Evolutionary conservation across 768 basidiomycete species (phyloP), one percentile per base, ranked within the genome.

Genomic region (Rubroboletus satanas): DNA sequence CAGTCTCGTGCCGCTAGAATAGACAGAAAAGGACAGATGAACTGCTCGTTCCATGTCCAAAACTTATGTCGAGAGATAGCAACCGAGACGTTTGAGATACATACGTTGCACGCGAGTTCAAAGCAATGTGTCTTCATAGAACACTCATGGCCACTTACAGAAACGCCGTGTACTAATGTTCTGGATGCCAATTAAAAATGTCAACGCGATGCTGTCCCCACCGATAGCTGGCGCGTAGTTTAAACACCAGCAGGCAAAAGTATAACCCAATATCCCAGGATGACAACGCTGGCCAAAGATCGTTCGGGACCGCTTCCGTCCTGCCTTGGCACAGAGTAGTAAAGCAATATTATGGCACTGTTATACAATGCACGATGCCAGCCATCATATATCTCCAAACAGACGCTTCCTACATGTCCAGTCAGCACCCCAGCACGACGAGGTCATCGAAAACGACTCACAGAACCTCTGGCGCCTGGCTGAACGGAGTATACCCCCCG

Each of bases 401-500:
- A 88, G 60, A 26, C 86, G 79, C 68, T 81, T 85, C 62, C 88
- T 89, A 56, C 2, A 46, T 3, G 5, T 10, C 7, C 31, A 0
- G 42, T 66, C 45, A 67, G 54, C 26, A 39, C n/a, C 2, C 14
- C 33, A 7, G 6, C 36, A 7, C 26, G 23, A 52, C 35, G 15
- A 31, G 3, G 5, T 12, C 1, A 29, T 21, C 9, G 1, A 18
- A 31, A 50, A 45, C 18, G 10, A 81, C 90, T 75, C 65, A 92
- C 90, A 93, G 61, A 49, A 76, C 58, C 18, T 77, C 74, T 5
- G 90, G 90, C 0, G 90, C 82, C 51, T 91, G 85, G 58, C 82
- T 90, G 57, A 91, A 79, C 23, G 87, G 66, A 0, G 83, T 84
- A 56, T 78, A 77, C 0, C 89, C 88, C 14, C 90, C 91, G 2